Conservation (phyloP, 106 monocot genomes). For the Dioscorea alata region DNA sequence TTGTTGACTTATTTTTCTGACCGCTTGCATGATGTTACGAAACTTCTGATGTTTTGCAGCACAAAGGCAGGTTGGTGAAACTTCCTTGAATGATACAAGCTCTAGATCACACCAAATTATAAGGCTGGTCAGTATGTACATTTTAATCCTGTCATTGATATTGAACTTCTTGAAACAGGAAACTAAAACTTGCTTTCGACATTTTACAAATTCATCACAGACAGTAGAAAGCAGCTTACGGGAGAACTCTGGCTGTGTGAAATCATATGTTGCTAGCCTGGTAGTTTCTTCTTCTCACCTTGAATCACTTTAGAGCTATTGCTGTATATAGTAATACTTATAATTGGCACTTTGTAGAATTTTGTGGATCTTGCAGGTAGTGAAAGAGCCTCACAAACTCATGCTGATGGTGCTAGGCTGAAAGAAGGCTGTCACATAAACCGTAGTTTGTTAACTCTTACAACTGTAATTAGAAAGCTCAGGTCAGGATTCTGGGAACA, state of each 20-base stretch:
- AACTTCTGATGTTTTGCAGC: slow-evolving; percentile 26
- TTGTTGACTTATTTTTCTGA: background rate
- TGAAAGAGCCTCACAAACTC: slow-evolving; percentile 86
- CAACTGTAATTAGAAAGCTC: slow-evolving; percentile 95
- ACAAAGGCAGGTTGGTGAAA: slow-evolving; percentile 95
- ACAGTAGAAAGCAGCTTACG: slow-evolving; percentile 80
- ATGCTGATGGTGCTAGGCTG: slow-evolving; percentile 82
- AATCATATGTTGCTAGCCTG: slow-evolving; percentile 90
- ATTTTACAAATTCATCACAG: slow-evolving; percentile 20
- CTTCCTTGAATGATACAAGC: slow-evolving; percentile 89
- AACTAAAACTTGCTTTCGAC: background rate
- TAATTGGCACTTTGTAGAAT: slow-evolving; percentile 48
- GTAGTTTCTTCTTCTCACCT: slow-evolving; percentile 23
- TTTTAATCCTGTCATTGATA: background rate
- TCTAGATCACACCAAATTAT: slow-evolving; percentile 99
- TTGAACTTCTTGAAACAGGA: background rate
- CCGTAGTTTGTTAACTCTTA: slow-evolving; percentile 84
- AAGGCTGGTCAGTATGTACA: slow-evolving; percentile 57
- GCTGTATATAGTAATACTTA: background rate
- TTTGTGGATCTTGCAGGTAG: slow-evolving; percentile 99
- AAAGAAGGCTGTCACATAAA: slow-evolving; percentile 99
- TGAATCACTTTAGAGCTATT: background rate
- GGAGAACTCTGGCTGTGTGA: slow-evolving; percentile 76
- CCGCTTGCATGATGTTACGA: background rate
- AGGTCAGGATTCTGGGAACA: slow-evolving; percentile 36